Evolutionary conservation across 2,329 filamentous ascomycete species (phyloP).

Genomic region (Xylariaceae sp.): DNA sequence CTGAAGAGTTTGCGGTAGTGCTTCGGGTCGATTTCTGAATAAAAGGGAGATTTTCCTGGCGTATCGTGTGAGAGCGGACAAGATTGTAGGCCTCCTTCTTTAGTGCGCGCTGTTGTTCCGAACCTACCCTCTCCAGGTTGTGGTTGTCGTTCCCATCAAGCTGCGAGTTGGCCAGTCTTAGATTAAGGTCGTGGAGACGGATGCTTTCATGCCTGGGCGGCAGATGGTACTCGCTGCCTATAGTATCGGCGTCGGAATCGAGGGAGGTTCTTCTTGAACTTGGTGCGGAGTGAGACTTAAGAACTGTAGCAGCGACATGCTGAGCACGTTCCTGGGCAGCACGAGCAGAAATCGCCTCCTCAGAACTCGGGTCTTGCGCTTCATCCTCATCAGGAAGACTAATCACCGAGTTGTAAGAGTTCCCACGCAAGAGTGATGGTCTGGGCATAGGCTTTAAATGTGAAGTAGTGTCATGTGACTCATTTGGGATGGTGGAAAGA

Average conservation of each 20-base stretch:
- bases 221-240: conserved; percentile 39
- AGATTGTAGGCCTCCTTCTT: conserved; percentile 51
- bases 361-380: conserved; percentile 33
- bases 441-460: conserved; percentile 41
- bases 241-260: conserved; percentile 45
- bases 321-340: conserved; percentile 53
- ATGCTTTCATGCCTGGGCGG: conserved; percentile 38
- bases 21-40: conserved; percentile 19
- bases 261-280: conserved; percentile 46
- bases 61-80: conserved; percentile 50
- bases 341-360: conserved; percentile 46
- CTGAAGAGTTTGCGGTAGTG: conserved; percentile 27
- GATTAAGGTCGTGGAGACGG: conserved; percentile 43
- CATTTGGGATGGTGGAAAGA: conserved; percentile 24
- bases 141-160: conserved; percentile 20
- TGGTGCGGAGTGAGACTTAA: conserved; percentile 45
- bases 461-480: conserved; percentile 22
- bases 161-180: conserved; percentile 18
- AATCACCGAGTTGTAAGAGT: conserved; percentile 49
- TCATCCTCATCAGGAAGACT: conserved; percentile 41
- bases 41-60: conserved; percentile 31
- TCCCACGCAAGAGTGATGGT: conserved; percentile 53
- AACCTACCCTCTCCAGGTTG: conserved; percentile 22
- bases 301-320: conserved; percentile 50
- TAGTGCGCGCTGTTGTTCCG: conserved; percentile 37